Evolutionary conservation across 1,284 basidiomycete genomes (phyloP), one percentile per base, ranked within the genome.

Genomic region (Melampsora abietis-canadensis): DNA sequence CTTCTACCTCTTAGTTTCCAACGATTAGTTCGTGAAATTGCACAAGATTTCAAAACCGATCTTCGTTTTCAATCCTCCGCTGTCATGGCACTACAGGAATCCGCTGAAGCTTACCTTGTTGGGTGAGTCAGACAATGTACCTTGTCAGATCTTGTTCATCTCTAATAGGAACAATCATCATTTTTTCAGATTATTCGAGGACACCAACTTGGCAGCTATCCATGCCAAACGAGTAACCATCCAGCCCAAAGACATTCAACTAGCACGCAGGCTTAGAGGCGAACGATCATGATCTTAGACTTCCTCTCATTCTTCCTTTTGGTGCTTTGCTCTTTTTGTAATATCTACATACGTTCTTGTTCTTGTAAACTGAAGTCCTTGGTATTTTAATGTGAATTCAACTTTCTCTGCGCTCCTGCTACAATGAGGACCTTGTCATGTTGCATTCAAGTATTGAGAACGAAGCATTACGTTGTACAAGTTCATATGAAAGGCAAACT

Each of bases 251-350:
- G 90, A 91, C 83, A 86, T 92, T 76, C 89, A 89, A 77, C 85
- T 92, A 76, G 90, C 90, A 47, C 87, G 90, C 78, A 86, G 90
- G 80, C 84, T 92, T 78, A 86, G 90, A 77, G 90, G 90, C 75
- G 90, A 91, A 85, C 87, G 91, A 82, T 89, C 90, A 30, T 64
- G 30, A 75, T 61, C 6, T n/a, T n/a, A 14, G n/a, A 8, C 27
- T 21, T 54, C 1, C n/a, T 54, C 10, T 31, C 8, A 34, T 21
- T 54, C 12, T 54, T 54, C n/a, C 27, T 14, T 54, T 54, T 7
- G 27, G 4, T 8, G 4, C 51, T 27, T n/a, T 8, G n/a, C n/a
- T 54, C 27, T 54, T 14, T 54, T 54, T 54, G 27, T 21, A 54
- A 54, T 21, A 21, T 54, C 6, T 54, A 54, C n/a, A 54, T 54